These are phyloP conservation scores for Diplocarpon rosae DNA, from an alignment of 2,329 filamentous ascomycete species.

Conservation along the genomic window DNA sequence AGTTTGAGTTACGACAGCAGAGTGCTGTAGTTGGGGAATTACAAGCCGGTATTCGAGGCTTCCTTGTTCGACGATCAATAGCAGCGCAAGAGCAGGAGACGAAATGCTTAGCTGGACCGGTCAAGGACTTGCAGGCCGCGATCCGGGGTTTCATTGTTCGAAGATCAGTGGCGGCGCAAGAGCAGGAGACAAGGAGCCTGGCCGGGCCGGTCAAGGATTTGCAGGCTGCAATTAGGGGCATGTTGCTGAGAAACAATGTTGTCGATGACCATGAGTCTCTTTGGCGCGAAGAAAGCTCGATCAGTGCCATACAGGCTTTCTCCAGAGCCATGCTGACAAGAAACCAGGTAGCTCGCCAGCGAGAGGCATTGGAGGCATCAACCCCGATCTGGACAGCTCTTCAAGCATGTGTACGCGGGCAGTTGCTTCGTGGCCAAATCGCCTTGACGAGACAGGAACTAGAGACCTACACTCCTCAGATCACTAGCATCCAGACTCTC, in stretches of 20 bases:
- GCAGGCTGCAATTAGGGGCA: conserved; percentile 57
- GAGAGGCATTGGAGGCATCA: conserved; percentile 40
- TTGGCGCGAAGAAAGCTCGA: conserved; percentile 37
- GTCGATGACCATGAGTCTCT: conserved; percentile 42
- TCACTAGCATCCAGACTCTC: conserved; percentile 27
- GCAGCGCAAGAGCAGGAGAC: conserved; percentile 45
- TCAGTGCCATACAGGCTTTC: conserved; percentile 52
- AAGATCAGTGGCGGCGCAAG: conserved; percentile 43
- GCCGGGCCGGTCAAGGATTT: conserved; percentile 44
- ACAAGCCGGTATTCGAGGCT: conserved; percentile 56
- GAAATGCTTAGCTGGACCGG: conserved; percentile 37
- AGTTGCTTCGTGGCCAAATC: conserved; percentile 35
- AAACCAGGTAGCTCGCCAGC: conserved; percentile 39
- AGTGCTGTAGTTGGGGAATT: conserved; percentile 54
- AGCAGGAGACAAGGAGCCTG: conserved; percentile 42
- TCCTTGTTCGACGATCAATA: conserved; percentile 49
- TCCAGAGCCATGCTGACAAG: conserved; percentile 52
- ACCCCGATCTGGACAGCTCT: conserved; percentile 40
- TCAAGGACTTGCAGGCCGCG: conserved; percentile 52
- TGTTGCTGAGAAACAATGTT: conserved; percentile 43
- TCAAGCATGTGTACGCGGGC: conserved; percentile 32
- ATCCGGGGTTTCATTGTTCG: conserved; percentile 58
- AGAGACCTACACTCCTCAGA: conserved; percentile 34
- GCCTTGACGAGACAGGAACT: conserved; percentile 39
- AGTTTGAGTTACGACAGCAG: conserved; percentile 48